Percentiles rank a stretch among this genome's conserved stretches.
phyloP scores from a whole-genome alignment of 2,329 filamentous ascomycete species.

The Aspergillaceae sp. region DNA sequence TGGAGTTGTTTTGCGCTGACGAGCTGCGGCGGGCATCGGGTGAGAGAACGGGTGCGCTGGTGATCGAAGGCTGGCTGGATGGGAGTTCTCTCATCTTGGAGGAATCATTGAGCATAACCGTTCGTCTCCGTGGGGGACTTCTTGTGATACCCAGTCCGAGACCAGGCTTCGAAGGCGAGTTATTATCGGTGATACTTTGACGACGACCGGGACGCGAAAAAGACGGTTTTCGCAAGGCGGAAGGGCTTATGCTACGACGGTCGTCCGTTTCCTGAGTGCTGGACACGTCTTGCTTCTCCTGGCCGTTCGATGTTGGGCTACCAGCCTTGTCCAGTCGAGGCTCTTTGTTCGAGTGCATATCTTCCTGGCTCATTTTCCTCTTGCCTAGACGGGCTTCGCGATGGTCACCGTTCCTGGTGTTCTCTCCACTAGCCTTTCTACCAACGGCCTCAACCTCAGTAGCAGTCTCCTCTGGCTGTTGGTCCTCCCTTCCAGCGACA shows the following conservation, averaged over 20 bases:
- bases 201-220: constrained; percentile 13
- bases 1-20: constrained; percentile 5
- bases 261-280: not conserved
- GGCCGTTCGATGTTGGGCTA: constrained; percentile 2
- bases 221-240: constrained; percentile 10
- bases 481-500: not conserved
- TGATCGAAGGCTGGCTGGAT: not conserved
- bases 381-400: constrained; percentile 11
- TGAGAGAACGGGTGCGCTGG: constrained; percentile 2
- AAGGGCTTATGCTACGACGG: constrained; percentile 9
- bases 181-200: constrained; percentile 8
- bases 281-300: not conserved
- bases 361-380: constrained; percentile 18
- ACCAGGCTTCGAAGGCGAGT: constrained; percentile 8
- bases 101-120: constrained; percentile 4
- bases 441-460: too few relatives aligned
- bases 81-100: not conserved
- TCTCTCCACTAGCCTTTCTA: not conserved
- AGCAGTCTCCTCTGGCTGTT: not conserved
- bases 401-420: not conserved
- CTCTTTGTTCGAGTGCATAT: constrained; percentile 15
- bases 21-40: constrained; percentile 7
- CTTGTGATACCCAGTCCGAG: constrained; percentile 22
- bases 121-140: constrained; percentile 16
- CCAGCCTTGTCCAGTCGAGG: constrained; percentile 13